Base-by-base conservation (phyloP, 2,329 filamentous ascomycete genomes). In the Pestalotiopsis sp. region DNA sequence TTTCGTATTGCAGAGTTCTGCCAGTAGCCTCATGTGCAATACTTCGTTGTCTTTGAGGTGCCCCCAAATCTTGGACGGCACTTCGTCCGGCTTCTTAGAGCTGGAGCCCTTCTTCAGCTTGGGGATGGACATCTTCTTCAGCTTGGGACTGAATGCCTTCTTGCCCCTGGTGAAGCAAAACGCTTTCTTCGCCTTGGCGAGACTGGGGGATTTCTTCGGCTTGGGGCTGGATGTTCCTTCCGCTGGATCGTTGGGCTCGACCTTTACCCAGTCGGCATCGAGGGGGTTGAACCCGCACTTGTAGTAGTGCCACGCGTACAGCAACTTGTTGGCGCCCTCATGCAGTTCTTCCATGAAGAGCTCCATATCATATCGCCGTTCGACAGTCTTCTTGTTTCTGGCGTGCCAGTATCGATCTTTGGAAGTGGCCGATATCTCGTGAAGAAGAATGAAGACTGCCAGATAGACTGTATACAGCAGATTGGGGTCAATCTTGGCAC, bases 251-350 rank as follows among this genome's bases (percentile, higher is more conserved):
- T 55, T 24, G 17, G 75, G 70, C 58, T 72, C 75, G 30, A 73
- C 71, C 26, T 74, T 70, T 10, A 75, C 71, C 64, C 73, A 76
- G 22, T 76, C 70, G 39, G 74, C 67, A 6, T 73, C 68, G 55
- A 74, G 68, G 0, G 78, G 75, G n/a, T 79, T 73, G 17, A 74
- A 70, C 26, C 77, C 71, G 39, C 78, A 78, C 67, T 81, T 83
- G 73, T 81, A 86, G 70, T 86, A 86, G 62, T 85, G 82, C 85
- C 85, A 87, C 65, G 85, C 78, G 11, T 77, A 75, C 1, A 87
- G 80, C 35, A 86, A 75, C 64, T 81, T 81, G 63, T 82, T 84
- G 35, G 81, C 83, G 4, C 83, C 78, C 13, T 80, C 75, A 17
- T 86, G 84, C 1, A 86, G 75, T 5, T 80, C 74, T 44, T 81